Percentiles rank a stretch among this genome's conserved stretches.
Conservation (phyloP, 176 grass and related monocot genomes). For the Pontederia crassipes region DNA sequence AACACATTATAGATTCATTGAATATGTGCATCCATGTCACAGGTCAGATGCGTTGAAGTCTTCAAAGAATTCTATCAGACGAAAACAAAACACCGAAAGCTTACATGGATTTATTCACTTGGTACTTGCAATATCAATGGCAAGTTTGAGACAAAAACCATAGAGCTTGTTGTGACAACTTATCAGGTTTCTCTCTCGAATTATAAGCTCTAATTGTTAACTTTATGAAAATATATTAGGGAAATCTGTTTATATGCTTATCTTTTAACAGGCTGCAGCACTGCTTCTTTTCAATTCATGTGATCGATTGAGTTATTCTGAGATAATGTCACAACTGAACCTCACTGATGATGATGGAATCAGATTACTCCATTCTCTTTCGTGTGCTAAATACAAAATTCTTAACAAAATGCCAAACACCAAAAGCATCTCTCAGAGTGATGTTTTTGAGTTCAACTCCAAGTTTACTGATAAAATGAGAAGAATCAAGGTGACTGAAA, state of each 20-base stretch:
- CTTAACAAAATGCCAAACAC: slow-evolving; percentile 81
- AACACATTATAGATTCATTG: background rate
- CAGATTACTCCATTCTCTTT: slow-evolving; percentile 92
- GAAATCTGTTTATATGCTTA: background rate
- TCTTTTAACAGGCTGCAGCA: slow-evolving; percentile 44
- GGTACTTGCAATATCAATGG: slow-evolving; percentile 84
- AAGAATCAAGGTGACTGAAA: slow-evolving; percentile 6
- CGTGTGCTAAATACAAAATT: slow-evolving; percentile 95
- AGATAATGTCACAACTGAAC: slow-evolving; percentile 86
- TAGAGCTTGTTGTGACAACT: slow-evolving; percentile 83
- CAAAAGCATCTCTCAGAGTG: slow-evolving; percentile 61
- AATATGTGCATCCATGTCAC: background rate
- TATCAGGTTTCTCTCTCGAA: slow-evolving; percentile 44
- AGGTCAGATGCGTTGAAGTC: slow-evolving; percentile 95
- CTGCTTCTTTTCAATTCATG: slow-evolving; percentile 72
- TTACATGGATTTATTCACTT: slow-evolving; percentile 98
- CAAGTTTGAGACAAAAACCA: slow-evolving; percentile 72
- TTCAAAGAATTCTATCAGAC: slow-evolving; percentile 89
- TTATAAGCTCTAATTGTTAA: background rate
- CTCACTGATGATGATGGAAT: slow-evolving; percentile 93
- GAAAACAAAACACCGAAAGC: slow-evolving; percentile 89
- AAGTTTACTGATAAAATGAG: slow-evolving; percentile 19
- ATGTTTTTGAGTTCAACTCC: slow-evolving; percentile 22
- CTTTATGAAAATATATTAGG: background rate
- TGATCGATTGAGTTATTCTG: slow-evolving; percentile 72